A percentile compares a stretch with the other conserved stretches of the same genome.
These are phyloP conservation scores for Fusarium stilboides DNA, from an alignment of 2,329 filamentous ascomycete genomes.

Conservation along the genomic window DNA sequence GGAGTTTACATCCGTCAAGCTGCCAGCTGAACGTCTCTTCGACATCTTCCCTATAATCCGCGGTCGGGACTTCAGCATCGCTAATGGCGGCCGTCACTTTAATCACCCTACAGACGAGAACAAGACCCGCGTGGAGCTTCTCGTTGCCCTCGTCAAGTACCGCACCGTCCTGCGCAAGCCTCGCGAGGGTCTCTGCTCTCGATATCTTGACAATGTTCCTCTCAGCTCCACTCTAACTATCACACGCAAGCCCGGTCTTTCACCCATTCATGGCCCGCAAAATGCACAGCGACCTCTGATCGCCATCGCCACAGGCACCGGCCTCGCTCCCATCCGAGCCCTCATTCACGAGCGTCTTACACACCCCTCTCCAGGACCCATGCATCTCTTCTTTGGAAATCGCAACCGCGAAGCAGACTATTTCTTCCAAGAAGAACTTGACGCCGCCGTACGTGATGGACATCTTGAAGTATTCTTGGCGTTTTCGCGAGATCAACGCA, in stretches of 20 bases:
- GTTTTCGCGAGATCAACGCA: slow-evolving; percentile 64
- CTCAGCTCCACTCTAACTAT: slow-evolving; percentile 73
- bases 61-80: slow-evolving; percentile 95
- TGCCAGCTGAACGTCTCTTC: slow-evolving; percentile 81
- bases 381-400: slow-evolving; percentile 86
- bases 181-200: slow-evolving; percentile 89
- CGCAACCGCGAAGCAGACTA: slow-evolving; percentile 82
- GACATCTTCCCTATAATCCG: slow-evolving; percentile 85
- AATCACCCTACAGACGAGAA: slow-evolving; percentile 44
- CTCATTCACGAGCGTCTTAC: slow-evolving; percentile 81
- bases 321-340: slow-evolving; percentile 86
- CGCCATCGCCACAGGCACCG: slow-evolving; percentile 88
- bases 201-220: slow-evolving; percentile 80
- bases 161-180: slow-evolving; percentile 87
- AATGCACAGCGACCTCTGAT: slow-evolving; percentile 72
- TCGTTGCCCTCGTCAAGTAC: slow-evolving; percentile 93
- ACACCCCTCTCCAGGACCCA: slow-evolving; percentile 53
- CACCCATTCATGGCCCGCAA: slow-evolving; percentile 58
- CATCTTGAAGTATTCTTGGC: slow-evolving; percentile 59
- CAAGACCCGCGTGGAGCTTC: slow-evolving; percentile 74
- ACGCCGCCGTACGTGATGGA: slow-evolving; percentile 41
- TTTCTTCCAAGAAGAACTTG: slow-evolving; percentile 87
- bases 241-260: slow-evolving; percentile 66
- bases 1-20: slow-evolving; percentile 87
- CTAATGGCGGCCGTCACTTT: slow-evolving; percentile 74